Evolutionary conservation across 805 yeast species (phyloP), one percentile per base, ranked within the genome.

Genomic region (Metschnikowia vanudenii): DNA sequence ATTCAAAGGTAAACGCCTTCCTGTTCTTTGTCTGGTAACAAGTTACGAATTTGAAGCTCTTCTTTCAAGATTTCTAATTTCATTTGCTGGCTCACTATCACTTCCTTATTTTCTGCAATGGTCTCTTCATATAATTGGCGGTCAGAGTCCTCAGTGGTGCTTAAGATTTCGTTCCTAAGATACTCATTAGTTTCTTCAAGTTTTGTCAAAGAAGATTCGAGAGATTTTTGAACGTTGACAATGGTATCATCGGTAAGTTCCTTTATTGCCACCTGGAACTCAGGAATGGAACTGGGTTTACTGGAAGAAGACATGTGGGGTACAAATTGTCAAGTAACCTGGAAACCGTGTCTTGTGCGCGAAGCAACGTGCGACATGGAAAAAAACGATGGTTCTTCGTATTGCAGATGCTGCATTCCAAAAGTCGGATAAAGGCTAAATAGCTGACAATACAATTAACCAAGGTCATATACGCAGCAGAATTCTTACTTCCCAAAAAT

Each of bases 51-150:
- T n/a, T 56, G 51, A 19, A 81, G 63, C 57, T 84, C 88, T 16
- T 65, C 58, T 28, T 72, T 68, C 16, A 83, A 57, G 0, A 73
- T 71, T 2, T 62, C 65, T 3, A 81, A 57, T 47, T 85, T 64
- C 29, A 69, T 67, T 10, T 59, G 48, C 57, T 82, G 84, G 56
- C 78, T 82, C 2, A 60, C 54, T 18, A 83, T 65, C n/a, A 83
- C 85, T 2, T 60, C 58, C 11, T 68, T 63, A 59, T 85, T 85
- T 52, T 84, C 91, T 8, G 58, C 55, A 14, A 82, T 70, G 9
- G 83, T 73, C n/a, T 79, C 84, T 5, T 55, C 59, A 62, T 77
- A 84, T 13, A 85, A 57, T 13, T 65, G 60, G n/a, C 68, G 57
- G 56, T 84, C 88, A 11, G 69, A 69, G 4, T 63, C 71, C 18